phyloP scores from a whole-genome alignment of 495 filamentous ascomycete species.

The Podospora pseudopauciseta region DNA sequence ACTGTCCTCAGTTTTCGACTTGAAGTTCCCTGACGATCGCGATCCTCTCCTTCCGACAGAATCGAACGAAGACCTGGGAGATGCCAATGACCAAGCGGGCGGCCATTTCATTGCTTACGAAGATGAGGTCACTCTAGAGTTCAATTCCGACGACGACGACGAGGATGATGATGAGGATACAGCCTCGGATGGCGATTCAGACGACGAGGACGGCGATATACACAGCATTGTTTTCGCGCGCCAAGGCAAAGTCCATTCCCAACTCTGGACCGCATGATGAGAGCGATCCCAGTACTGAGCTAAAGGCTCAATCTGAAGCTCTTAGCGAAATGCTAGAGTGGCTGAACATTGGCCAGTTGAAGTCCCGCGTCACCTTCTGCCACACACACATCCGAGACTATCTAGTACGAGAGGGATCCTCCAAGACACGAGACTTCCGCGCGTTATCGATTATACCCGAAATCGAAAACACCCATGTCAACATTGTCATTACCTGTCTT shows the following conservation, averaged over 20 bases:
- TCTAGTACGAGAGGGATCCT: background rate
- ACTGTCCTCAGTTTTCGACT: conserved; percentile 16
- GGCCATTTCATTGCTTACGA: background rate
- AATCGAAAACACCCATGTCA: background rate
- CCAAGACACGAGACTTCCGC: background rate
- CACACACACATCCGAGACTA: background rate
- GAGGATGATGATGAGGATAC: background rate
- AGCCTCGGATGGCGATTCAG: background rate
- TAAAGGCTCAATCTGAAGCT: background rate
- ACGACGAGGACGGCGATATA: background rate
- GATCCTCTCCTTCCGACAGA: conserved; percentile 4
- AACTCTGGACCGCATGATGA: background rate
- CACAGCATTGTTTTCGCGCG: background rate
- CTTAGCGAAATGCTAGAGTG: background rate
- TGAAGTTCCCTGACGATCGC: conserved; percentile 13
- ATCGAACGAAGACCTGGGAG: background rate
- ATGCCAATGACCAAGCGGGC: background rate
- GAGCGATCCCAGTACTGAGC: background rate
- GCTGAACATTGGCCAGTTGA: background rate
- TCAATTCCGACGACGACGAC: background rate
- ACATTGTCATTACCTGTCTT: background rate
- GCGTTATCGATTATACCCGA: background rate
- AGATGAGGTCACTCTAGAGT: background rate
- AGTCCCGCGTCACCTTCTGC: background rate
- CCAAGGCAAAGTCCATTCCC: no score